A percentile compares a stretch with the other conserved stretches of the same genome.
These are phyloP conservation scores for Venturia carpophila DNA, from an alignment of 2,329 filamentous ascomycete species.

Conservation along the genomic window DNA sequence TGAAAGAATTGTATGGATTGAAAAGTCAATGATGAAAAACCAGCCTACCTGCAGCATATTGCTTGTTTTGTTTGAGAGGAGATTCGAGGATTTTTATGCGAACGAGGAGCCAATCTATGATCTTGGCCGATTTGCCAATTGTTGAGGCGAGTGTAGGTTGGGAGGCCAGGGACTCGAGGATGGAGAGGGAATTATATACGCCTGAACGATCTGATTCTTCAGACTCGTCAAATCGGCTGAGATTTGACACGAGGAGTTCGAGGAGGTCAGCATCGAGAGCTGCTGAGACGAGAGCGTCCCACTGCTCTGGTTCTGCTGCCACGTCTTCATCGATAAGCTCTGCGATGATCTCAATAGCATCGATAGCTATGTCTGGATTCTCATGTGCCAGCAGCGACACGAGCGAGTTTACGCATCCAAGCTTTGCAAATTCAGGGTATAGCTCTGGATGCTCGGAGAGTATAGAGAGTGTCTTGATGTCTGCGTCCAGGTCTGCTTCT, in stretches of 20 bases:
- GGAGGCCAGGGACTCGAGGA: constrained; percentile 81
- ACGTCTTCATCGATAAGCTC: constrained; percentile 95
- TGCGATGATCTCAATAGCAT: constrained; percentile 77
- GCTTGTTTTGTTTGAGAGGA: constrained; percentile 77
- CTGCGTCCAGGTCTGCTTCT: constrained; percentile 83
- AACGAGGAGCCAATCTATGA: constrained; percentile 70
- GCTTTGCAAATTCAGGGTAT: constrained; percentile 69
- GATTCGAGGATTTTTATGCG: constrained; percentile 63
- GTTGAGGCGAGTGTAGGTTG: constrained; percentile 59
- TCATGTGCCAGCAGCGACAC: constrained; percentile 84
- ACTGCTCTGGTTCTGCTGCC: constrained; percentile 68
- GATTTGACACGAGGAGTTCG: constrained; percentile 66
- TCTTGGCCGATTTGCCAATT: constrained; percentile 58
- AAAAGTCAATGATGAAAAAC: too few relatives aligned
- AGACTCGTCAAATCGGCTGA: constrained; percentile 69
- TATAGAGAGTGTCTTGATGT: constrained; percentile 79
- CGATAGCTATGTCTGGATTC: constrained; percentile 94
- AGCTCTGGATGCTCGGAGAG: constrained; percentile 79
- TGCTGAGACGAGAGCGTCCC: constrained; percentile 63
- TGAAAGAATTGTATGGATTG: neutral
- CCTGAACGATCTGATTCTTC: constrained; percentile 66
- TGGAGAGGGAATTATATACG: constrained; percentile 73
- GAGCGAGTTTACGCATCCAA: constrained; percentile 65
- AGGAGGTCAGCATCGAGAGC: constrained; percentile 60
- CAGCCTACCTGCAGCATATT: constrained; percentile 53